phyloP scores from a whole-genome alignment of 2,329 filamentous ascomycete genomes.

The Seiridium unicorne region DNA sequence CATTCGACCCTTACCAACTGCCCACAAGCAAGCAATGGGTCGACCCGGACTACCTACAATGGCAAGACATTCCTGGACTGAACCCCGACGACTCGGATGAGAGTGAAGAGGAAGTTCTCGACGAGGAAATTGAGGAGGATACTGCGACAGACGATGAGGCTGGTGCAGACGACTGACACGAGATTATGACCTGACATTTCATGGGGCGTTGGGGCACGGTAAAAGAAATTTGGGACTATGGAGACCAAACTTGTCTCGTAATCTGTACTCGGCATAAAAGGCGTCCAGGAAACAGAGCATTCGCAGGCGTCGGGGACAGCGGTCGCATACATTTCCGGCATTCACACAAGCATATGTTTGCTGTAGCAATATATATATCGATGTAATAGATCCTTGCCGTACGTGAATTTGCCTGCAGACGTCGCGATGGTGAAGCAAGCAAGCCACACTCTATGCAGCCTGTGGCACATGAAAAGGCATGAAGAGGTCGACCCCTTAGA shows the following conservation, averaged over 20 bases:
- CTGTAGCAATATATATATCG: background rate
- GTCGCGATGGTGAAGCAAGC: no score
- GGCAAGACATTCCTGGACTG: constrained; percentile 72
- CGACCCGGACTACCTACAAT: constrained; percentile 78
- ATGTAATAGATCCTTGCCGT: background rate
- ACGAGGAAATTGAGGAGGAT: constrained; percentile 43
- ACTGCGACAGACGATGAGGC: constrained; percentile 50
- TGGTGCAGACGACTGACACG: constrained; percentile 35
- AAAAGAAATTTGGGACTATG: background rate
- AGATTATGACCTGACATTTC: constrained; percentile 9
- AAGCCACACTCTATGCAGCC: no score
- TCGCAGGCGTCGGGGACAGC: background rate
- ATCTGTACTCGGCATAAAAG: background rate
- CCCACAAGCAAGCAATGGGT: constrained; percentile 87
- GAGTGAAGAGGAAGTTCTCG: constrained; percentile 44
- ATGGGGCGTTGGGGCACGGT: constrained; percentile 4
- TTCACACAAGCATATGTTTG: background rate
- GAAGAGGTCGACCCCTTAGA: no score
- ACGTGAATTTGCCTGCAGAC: no score
- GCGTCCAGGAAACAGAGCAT: background rate
- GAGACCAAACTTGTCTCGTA: background rate
- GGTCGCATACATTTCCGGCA: background rate
- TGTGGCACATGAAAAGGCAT: no score
- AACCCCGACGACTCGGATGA: constrained; percentile 55
- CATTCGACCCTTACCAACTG: constrained; percentile 94